A percentile compares a stretch with the other conserved stretches of the same genome.
phyloP scores from a whole-genome alignment of 2,329 filamentous ascomycete species.

The Monosporascus cannonballus region DNA sequence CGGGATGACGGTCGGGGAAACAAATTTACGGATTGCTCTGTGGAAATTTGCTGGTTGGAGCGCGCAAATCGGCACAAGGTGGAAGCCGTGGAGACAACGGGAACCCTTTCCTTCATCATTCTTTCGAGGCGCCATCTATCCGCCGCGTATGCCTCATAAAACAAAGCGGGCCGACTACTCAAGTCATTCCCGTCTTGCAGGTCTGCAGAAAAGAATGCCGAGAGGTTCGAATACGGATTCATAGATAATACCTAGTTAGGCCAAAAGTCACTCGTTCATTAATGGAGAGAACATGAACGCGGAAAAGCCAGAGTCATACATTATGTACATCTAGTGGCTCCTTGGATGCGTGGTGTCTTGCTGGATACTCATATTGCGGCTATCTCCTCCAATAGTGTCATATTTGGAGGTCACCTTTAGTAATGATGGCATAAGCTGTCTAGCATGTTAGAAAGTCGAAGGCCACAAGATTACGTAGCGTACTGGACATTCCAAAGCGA shows the following conservation, averaged over 20 bases:
- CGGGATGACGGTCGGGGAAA: background rate
- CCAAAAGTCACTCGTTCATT: no score
- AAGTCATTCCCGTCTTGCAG: background rate
- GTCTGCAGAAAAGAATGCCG: background rate
- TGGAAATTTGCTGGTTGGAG: background rate
- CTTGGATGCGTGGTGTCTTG: background rate
- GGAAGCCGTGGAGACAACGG: background rate
- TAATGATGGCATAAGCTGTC: background rate
- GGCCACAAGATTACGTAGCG: background rate
- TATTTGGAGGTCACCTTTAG: background rate
- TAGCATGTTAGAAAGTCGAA: background rate
- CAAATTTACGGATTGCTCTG: background rate
- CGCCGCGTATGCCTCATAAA: no score
- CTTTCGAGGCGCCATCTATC: background rate
- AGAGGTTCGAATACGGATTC: background rate
- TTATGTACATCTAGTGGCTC: background rate
- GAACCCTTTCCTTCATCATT: background rate
- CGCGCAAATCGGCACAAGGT: background rate
- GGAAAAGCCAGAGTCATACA: background rate
- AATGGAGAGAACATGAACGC: background rate
- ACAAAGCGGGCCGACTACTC: background rate
- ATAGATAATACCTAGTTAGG: background rate
- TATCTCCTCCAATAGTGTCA: no score
- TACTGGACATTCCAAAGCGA: background rate
- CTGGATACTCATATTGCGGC: background rate